phyloP scores from a whole-genome alignment of 805 yeast genomes.

The Hyphopichia homilentoma region DNA sequence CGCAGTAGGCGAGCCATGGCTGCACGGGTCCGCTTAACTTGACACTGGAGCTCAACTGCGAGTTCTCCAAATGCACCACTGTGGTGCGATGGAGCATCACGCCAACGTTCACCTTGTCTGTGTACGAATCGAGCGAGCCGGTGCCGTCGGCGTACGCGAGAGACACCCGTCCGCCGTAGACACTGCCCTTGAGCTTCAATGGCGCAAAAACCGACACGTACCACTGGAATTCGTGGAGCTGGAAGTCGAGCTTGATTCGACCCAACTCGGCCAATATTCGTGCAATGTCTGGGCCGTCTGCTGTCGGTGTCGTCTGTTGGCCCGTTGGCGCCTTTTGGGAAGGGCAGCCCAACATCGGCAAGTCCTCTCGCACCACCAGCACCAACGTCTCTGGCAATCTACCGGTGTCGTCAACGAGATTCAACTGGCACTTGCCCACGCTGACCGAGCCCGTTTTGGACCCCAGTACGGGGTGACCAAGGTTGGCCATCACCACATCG shows the following conservation, averaged over 20 bases:
- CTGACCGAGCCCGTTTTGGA: conserved; percentile 7
- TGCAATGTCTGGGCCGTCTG: conserved; percentile 1
- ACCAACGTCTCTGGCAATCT: conserved; percentile 8
- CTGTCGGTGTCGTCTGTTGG: neutral
- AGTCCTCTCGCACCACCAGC: conserved; percentile 11
- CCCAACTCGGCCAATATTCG: conserved; percentile 8
- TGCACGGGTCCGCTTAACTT: conserved; percentile 9
- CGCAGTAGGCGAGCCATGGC: conserved; percentile 10
- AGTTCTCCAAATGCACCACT: conserved; percentile 22
- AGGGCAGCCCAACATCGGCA: too few relatives aligned
- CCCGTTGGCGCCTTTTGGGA: neutral
- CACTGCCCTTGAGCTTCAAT: conserved; percentile 13
- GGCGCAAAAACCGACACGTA: conserved; percentile 14
- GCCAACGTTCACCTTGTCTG: conserved; percentile 18
- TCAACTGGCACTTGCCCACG: conserved; percentile 6
- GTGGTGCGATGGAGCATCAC: conserved; percentile 10
- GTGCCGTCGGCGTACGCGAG: conserved; percentile 9
- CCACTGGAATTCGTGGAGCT: conserved; percentile 17
- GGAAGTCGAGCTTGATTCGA: conserved; percentile 10
- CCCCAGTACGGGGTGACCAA: conserved; percentile 11
- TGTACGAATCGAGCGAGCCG: conserved; percentile 10
- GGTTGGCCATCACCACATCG: conserved; percentile 7
- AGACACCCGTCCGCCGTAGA: conserved; percentile 14
- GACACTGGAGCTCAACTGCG: conserved; percentile 17
- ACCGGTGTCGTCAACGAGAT: conserved; percentile 7